Evolutionary conservation across 257 asterid species (phyloP).

Genomic region (Solanum pinnatisectum): DNA sequence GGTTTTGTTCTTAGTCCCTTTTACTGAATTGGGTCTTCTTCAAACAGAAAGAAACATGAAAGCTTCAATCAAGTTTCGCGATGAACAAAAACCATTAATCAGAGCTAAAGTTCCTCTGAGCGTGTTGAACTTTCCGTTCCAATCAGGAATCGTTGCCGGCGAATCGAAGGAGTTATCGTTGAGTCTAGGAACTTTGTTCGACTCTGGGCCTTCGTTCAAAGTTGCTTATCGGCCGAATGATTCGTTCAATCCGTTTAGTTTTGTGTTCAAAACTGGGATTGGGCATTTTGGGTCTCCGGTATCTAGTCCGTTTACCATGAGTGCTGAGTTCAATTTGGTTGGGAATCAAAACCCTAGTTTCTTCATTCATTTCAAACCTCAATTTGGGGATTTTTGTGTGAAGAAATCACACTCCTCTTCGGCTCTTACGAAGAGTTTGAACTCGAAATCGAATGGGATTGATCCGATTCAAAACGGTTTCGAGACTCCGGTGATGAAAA

Average conservation of each 20-base stretch:
- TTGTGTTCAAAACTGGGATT: slow-evolving; percentile 77
- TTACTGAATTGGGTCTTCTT: background rate
- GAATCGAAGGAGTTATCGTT: slow-evolving; percentile 68
- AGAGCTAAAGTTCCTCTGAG: slow-evolving; percentile 82
- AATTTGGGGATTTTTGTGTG: slow-evolving; percentile 65
- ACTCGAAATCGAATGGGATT: slow-evolving; percentile 17
- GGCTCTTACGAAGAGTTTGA: slow-evolving; percentile 21
- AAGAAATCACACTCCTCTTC: slow-evolving; percentile 62
- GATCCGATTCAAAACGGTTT: background rate
- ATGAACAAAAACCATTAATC: slow-evolving; percentile 69
- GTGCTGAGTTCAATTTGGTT: slow-evolving; percentile 67
- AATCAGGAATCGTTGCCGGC: slow-evolving; percentile 75
- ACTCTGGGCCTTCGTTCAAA: slow-evolving; percentile 65
- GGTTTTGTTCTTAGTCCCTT: background rate
- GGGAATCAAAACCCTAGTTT: slow-evolving; percentile 71
- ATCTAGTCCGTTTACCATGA: slow-evolving; percentile 81
- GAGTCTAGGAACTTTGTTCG: slow-evolving; percentile 57
- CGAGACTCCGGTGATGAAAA: slow-evolving; percentile 14
- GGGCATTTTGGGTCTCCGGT: slow-evolving; percentile 77
- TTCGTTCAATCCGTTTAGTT: slow-evolving; percentile 59
- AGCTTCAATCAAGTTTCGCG: slow-evolving; percentile 93
- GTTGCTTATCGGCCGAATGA: slow-evolving; percentile 78
- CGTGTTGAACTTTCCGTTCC: slow-evolving; percentile 59
- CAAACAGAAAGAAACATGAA: slow-evolving; percentile 36
- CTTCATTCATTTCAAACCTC: slow-evolving; percentile 76